Base-by-base conservation (phyloP, 1,284 basidiomycete species). In the Apiotrichum gamsii region DNA sequence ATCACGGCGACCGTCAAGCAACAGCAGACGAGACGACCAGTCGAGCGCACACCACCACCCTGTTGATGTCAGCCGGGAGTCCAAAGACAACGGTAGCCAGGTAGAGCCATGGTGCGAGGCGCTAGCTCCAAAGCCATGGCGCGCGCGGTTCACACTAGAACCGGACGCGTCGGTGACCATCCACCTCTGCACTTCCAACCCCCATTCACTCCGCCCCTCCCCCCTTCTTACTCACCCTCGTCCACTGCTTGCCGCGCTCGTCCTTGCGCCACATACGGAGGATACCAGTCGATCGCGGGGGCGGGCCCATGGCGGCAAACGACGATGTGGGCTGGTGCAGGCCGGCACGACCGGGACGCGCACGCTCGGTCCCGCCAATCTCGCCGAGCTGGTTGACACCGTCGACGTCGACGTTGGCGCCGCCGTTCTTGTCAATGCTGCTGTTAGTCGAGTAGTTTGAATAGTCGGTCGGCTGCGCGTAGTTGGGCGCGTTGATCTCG, bases 231-330 rank as follows among this genome's bases (percentile, higher is more conserved):
- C 65, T 39, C 51, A 72, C 70, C 46, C 61, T 62, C 19, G 58
- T 62, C 70, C 70, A 73, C 43, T 71, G 69, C 47, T 67, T 65
- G 29, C 70, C 71, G 21, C 71, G 53, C 55, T 72, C 69, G 49
- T 69, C 71, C 56, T 72, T 73, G 37, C 71, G 63, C 71, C 71
- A 73, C 62, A 70, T 68, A 19, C 71, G 47, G 20, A 73, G 51
- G 32, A 72, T 68, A 37, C 71, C 71, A 4, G 71, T 73, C 48
- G 64, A 67, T 43, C 69, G 58, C 20, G 71, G 71, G 4, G 71
- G 71, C 2, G 67, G 69, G 3, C 69, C 69, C 45, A 66, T 57
- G 30, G 61, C 62, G 10, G 65, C 63, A 47, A 61, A 65, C 19
- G 59, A 61, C 28, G 54, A 51, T 1, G 59, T 57, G 15, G 58